A percentile compares a stretch with the other conserved stretches of the same genome.
Evolutionary conservation across 441 rosid species (phyloP).

Genomic region (Eruca vesicaria): DNA sequence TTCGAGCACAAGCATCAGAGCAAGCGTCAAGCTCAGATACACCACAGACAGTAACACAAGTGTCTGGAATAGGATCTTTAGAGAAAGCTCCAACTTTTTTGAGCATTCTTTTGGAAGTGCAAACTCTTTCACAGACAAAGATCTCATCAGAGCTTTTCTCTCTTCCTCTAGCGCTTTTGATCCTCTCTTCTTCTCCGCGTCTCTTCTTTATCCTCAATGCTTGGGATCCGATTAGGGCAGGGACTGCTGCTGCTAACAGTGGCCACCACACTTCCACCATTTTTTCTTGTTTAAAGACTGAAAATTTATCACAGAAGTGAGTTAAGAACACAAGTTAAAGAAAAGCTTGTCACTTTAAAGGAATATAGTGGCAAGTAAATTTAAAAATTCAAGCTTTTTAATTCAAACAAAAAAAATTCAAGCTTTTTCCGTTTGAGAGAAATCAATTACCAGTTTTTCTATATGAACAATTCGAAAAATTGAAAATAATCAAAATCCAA

Average conservation of each 20-base stretch:
- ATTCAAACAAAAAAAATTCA: no score
- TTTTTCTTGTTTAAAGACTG: background rate
- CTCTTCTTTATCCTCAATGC: constrained; percentile 50
- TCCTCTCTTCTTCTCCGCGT: constrained; percentile 52
- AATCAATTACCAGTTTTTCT: background rate
- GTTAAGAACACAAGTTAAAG: background rate
- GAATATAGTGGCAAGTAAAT: background rate
- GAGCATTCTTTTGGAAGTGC: constrained; percentile 63
- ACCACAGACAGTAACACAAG: constrained; percentile 65
- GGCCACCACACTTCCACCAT: constrained; percentile 71
- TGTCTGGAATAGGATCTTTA: constrained; percentile 59
- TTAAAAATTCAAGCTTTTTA: constrained; percentile 10
- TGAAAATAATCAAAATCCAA: background rate
- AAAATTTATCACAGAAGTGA: background rate
- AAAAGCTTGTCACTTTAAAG: background rate
- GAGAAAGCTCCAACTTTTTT: constrained; percentile 65
- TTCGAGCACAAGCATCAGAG: constrained; percentile 70
- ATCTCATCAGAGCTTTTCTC: constrained; percentile 59
- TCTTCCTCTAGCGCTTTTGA: constrained; percentile 56
- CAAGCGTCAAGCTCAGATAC: constrained; percentile 66
- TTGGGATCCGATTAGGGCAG: constrained; percentile 54
- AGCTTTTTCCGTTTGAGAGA: background rate
- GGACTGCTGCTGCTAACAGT: constrained; percentile 53
- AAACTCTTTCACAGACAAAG: constrained; percentile 67
- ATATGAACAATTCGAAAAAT: background rate